These are phyloP conservation scores for Grigorovia humatica DNA, from an alignment of 805 yeast genomes.

Conservation along the genomic window DNA sequence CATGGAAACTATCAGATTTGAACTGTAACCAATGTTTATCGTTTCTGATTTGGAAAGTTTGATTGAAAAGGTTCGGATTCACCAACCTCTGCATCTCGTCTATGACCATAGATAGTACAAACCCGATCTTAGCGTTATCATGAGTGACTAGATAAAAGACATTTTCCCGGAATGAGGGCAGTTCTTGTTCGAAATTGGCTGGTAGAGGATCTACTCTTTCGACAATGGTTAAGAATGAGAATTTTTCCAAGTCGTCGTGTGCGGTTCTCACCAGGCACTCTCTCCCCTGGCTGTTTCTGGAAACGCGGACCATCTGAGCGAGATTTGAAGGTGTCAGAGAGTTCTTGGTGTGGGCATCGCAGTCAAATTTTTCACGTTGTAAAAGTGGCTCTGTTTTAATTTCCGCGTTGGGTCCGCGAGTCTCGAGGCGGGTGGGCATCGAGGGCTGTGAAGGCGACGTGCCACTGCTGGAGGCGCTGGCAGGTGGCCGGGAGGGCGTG, in stretches of 20 bases:
- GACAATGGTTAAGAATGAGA: conserved; percentile 20
- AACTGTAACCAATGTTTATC: conserved; percentile 21
- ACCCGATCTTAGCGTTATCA: conserved; percentile 31
- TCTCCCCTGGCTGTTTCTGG: background rate
- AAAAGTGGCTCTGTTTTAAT: too few relatives aligned
- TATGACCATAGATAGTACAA: conserved; percentile 29
- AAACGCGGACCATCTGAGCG: background rate
- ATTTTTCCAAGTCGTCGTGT: conserved; percentile 12
- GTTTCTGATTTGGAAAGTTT: conserved; percentile 26
- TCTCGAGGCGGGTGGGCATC: background rate
- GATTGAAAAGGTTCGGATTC: conserved; percentile 6
- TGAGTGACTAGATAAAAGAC: conserved; percentile 32
- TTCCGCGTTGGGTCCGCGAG: too few relatives aligned
- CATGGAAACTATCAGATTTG: conserved; percentile 24
- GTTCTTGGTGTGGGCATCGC: too few relatives aligned
- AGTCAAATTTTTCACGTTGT: too few relatives aligned
- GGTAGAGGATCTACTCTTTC: conserved; percentile 25
- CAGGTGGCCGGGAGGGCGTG: background rate
- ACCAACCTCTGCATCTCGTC: conserved; percentile 20
- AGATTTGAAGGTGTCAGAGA: too few relatives aligned
- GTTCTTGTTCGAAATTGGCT: conserved; percentile 8
- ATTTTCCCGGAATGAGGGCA: conserved; percentile 13
- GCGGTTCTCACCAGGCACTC: conserved; percentile 15
- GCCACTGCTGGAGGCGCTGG: background rate
- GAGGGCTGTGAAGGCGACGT: background rate